These are phyloP conservation scores for Grifola frondosa DNA, from an alignment of 1,284 basidiomycete genomes.

Conservation along the genomic window DNA sequence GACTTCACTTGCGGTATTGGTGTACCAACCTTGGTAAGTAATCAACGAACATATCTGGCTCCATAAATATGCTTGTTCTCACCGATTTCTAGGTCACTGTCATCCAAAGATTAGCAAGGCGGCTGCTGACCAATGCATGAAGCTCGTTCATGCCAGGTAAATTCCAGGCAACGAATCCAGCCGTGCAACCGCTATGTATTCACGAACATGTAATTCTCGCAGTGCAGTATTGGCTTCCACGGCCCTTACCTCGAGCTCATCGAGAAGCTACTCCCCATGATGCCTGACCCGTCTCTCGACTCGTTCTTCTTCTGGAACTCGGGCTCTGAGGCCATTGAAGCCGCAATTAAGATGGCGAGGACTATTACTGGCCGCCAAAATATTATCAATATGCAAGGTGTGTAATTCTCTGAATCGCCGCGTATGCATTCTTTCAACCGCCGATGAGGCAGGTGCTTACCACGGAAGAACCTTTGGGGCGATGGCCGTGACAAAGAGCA, in stretches of 20 bases:
- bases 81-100: slow-evolving; percentile 64
- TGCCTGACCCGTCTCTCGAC: slow-evolving; percentile 86
- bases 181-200: slow-evolving; percentile 3
- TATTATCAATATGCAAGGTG: slow-evolving; percentile 87
- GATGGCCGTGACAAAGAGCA: slow-evolving; percentile 87
- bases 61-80: neutral
- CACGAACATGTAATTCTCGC: slow-evolving; percentile 2
- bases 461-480: slow-evolving; percentile 88
- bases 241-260: slow-evolving; percentile 78
- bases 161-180: neutral
- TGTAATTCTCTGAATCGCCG: too few relatives aligned
- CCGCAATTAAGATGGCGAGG: slow-evolving; percentile 79
- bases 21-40: slow-evolving; percentile 73
- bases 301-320: slow-evolving; percentile 98
- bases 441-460: slow-evolving; percentile 62
- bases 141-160: slow-evolving; percentile 79
- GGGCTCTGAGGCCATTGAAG: slow-evolving; percentile 89
- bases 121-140: slow-evolving; percentile 82
- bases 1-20: slow-evolving; percentile 90
- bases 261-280: slow-evolving; percentile 73
- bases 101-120: slow-evolving; percentile 86
- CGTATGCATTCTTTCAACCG: neutral
- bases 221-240: slow-evolving; percentile 82
- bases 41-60: neutral
- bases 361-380: slow-evolving; percentile 79